Base-by-base conservation (phyloP, 331 rosid genomes). In the Saraca asoca region DNA sequence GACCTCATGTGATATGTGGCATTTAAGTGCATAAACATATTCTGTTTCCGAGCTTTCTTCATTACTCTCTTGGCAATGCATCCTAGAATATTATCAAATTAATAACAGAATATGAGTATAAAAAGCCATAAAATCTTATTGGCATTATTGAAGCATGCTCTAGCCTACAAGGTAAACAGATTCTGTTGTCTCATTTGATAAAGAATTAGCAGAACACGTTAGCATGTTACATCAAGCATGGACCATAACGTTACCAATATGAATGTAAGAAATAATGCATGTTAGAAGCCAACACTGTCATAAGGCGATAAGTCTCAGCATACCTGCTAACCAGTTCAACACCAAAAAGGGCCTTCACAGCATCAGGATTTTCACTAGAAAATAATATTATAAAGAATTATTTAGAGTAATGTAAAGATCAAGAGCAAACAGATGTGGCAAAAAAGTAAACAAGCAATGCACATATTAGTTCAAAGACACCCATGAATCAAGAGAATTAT, bases 31-130 rank as follows among this genome's bases (percentile, higher is more conserved):
- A 85, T 86, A 87, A 74, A 90, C 97, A 20, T 96, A 84, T 76
- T 94, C 99, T 73, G 93, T 52, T 88, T 94, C 99, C 34, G 96
- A 83, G 87, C 96, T 94, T 75, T 94, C 99, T 85, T 94, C 99
- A 62, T 82, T 89, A 82, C 97, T 90, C 84, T 94, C 99, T 79
- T 81, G 75, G 76, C 99, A 94, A 80, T 88, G 88, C 61, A 83
- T 79, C 94, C 99, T 94, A 74, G 51, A 24, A 81, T 43, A 51
- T 80, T 68, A 81, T 46, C 50, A 68, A 78, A 56, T 42, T 68
- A 69, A 39, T 31, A 67, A 41, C 68, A 68, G 44, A 19, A 62
- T 18, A 68, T 53, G 42, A 66, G 79, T 46, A 57, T 29, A 51
- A 80, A 56, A 65, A 38, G 38, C 73, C 38, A 16, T 34, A 49